Evolutionary conservation across 805 yeast species (phyloP), one percentile per base, ranked within the genome.

Genomic region (Metschnikowia hibisci): DNA sequence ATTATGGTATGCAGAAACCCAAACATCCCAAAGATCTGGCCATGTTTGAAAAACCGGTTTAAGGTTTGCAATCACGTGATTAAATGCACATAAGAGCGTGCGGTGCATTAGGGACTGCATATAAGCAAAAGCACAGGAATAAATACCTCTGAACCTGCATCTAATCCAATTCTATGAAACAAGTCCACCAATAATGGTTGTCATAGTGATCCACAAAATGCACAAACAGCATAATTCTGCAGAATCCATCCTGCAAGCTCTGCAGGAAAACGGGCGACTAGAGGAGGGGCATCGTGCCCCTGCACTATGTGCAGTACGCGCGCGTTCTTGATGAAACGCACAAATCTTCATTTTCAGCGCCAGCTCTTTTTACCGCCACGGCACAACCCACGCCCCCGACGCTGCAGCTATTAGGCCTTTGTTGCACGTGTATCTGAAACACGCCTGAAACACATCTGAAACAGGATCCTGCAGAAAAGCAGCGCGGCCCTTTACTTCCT

Each of bases 311-410:
- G 39, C 39, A 35, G 32, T 10, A 3, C 29, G 32, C 40, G 40
- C 40, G 40, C 32, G 29, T 15, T 15, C 18, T 22, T 14, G 14
- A 12, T 37, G 30, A 37, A 29, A 27, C 28, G 27, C 40, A 37
- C 32, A 37, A 37, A 37, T 29, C 40, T 37, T 29, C 34, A 37
- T 25, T 9, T 7, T 11, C 26, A 37, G 20, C 34, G 14, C 13
- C 34, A 29, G 40, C 33, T 29, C 33, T 37, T 29, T 22, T 37
- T 37, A 27, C 39, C 39, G 39, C 39, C 39, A 12, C 39, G 32
- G 39, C 39, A 35, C 39, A 14, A 12, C 25, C n/a, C 32, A 16
- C 32, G 25, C 25, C 8, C 8, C 39, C 23, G 39, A 30, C 31
- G 39, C 32, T 27, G 39, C 23, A 26, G 39, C 25, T 20, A 20